phyloP scores from a whole-genome alignment of 148 eudicot species.

The Amaranthus palmeri region DNA sequence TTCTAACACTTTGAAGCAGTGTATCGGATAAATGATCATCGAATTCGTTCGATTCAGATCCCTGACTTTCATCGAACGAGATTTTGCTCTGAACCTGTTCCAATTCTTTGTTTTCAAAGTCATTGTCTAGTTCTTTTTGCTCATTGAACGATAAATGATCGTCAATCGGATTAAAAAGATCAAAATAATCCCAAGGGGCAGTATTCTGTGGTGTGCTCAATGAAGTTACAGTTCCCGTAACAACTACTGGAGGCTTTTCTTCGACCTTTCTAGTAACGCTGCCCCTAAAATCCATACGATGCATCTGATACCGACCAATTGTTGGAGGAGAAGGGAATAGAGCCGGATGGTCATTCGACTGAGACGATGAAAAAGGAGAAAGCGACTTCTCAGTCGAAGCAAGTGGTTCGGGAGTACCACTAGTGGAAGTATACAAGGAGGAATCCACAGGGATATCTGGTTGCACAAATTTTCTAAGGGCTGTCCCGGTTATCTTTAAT shows the following conservation, averaged over 20 bases:
- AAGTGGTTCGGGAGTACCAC: constrained; percentile 61
- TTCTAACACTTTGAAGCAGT: constrained; percentile 76
- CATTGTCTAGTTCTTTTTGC: constrained; percentile 32
- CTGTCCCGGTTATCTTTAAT: constrained; percentile 59
- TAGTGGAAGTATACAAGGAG: constrained; percentile 52
- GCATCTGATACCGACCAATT: constrained; percentile 44
- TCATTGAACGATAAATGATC: constrained; percentile 55
- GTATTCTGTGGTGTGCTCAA: constrained; percentile 42
- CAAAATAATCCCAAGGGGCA: constrained; percentile 91
- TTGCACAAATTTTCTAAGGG: constrained; percentile 67
- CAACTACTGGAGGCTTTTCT: constrained; percentile 57
- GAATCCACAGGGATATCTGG: constrained; percentile 52
- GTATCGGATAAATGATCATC: constrained; percentile 72
- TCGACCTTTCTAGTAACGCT: constrained; percentile 60
- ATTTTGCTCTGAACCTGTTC: constrained; percentile 45
- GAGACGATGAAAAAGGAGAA: constrained; percentile 59
- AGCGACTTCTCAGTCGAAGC: constrained; percentile 47
- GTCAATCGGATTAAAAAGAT: constrained; percentile 70
- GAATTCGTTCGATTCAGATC: constrained; percentile 74
- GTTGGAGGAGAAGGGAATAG: constrained; percentile 50
- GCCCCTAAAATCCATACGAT: constrained; percentile 72
- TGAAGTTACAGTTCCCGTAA: constrained; percentile 48
- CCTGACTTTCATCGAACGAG: constrained; percentile 32
- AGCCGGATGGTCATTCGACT: constrained; percentile 35
- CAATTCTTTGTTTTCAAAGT: constrained; percentile 29